Base-by-base conservation (phyloP, 306 rosid species). In the Astragalus glycyphyllos region DNA sequence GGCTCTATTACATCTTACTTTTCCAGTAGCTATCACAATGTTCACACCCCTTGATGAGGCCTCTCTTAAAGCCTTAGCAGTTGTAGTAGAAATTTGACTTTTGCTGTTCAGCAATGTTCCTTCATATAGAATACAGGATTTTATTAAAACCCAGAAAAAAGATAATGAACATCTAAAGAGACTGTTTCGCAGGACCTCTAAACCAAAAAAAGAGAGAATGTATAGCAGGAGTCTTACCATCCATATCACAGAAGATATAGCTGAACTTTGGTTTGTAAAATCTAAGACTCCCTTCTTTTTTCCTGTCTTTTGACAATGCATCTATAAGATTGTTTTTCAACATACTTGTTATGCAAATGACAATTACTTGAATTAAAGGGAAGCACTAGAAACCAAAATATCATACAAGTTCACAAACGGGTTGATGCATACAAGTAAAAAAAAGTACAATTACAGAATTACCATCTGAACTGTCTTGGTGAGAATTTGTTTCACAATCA, bases 201-300 rank as follows among this genome's bases (percentile, higher is more conserved):
- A 26, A 26, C 31, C 31, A 26, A 26, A 26, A 26, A 26, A 26
- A 26, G 31, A 26, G 65, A 40, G 35, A 40, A 10, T 5, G 69
- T 38, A 41, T 44, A 9, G 35, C 59, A 31, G 29, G 61, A 70
- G 65, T 45, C 88, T 85, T 79, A 90, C 97, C 96, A 86, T 94
- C 99, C 99, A 94, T 91, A 55, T 94, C 99, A 57, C 97, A 89
- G 86, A 94, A 94, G 74, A 94, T 82, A 76, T 91, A 86, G 80
- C 76, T 89, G 88, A 86, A 94, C 91, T 85, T 94, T 50, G 96
- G 96, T 69, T 84, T 82, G 78, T 87, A 89, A 80, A 89, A 87
- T 81, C 92, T 82, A 77, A 89, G 92, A 80, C 83, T 69, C 56
- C 91, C 92, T 83, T 89, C 97, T 89, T 84, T 89, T 81, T 80